Base-by-base conservation (phyloP, 1,139 yeast species). In the Blastobotrys serpentis region DNA sequence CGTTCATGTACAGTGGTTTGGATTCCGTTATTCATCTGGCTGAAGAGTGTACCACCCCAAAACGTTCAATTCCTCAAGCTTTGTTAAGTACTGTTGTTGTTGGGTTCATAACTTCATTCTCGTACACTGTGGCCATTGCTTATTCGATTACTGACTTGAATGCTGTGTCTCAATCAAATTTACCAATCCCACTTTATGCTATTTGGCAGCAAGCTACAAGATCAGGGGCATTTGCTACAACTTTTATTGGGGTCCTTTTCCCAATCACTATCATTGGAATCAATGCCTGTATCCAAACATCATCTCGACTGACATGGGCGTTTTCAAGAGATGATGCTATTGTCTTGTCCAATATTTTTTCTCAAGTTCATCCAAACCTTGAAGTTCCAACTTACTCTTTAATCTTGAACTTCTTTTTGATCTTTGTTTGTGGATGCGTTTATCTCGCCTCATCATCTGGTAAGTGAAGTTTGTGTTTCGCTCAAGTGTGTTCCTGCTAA, bases 321-420 rank as follows among this genome's bases (percentile, higher is more conserved):
- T 84, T 89, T 1, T 86, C 95, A 46, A 77, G 95, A 68, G 95
- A 87, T 64, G 86, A 85, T 39, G 95, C 92, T 0, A 69, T 87
- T 49, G 95, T 95, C 6, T 53, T 46, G 32, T 46, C 49, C 50
- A 71, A 76, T 8, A 65, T 76, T 36, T 84, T 89, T 86, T 75
- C 82, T 2, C 75, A 77, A 56, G 88, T 86, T 38, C 83, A 83
- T 53, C 72, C 81, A 2, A 79, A 77, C 51, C 73, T 73, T 48
- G 72, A 69, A 5, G 83, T 86, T 16, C 96, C 95, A 1, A 80
- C 78, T 57, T 82, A 84, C 65, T 86, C 95, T 0, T 73, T 86
- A 40, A 66, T 82, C 44, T 70, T 86, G 11, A 81, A 88, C 42
- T 78, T 78, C 17, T 52, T 78, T 2, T 68, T 86, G 88, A 1